These are phyloP conservation scores for Leptographium procerum DNA, from an alignment of 2,329 filamentous ascomycete genomes.

Conservation along the genomic window DNA sequence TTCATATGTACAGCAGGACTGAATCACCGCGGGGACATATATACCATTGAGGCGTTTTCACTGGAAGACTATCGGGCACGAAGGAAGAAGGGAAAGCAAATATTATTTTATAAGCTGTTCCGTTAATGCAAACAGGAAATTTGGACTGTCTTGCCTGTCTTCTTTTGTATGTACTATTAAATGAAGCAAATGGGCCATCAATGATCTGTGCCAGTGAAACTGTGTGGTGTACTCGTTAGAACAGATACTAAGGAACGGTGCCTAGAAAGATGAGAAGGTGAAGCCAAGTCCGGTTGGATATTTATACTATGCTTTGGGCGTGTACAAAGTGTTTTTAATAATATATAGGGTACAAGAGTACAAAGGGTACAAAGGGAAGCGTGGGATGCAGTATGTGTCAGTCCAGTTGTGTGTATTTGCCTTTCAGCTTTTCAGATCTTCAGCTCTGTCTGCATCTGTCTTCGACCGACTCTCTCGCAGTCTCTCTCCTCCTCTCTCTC, in stretches of 20 bases:
- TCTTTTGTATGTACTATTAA: not conserved
- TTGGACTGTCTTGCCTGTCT: not conserved
- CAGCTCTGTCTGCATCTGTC: not conserved
- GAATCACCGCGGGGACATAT: not conserved
- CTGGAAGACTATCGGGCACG: not conserved
- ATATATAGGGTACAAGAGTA: no score
- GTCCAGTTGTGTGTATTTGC: not conserved
- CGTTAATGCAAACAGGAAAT: not conserved
- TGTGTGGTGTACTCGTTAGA: not conserved
- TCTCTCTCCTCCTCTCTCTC: no score
- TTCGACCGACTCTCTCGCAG: no score
- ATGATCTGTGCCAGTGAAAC: not conserved
- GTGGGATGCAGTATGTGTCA: no score
- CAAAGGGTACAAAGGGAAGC: not conserved
- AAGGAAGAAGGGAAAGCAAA: not conserved
- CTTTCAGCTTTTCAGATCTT: no score
- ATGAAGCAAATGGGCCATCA: not conserved
- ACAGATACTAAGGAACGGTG: not conserved
- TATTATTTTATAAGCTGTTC: not conserved
- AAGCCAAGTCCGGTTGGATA: not conserved
- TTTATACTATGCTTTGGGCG: not conserved
- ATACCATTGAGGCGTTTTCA: conserved; percentile 2
- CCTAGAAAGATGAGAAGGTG: not conserved
- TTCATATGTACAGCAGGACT: conserved; percentile 10
- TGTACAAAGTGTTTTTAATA: not conserved